phyloP scores from a whole-genome alignment of 306 rosid species.

The Malus orientalis region DNA sequence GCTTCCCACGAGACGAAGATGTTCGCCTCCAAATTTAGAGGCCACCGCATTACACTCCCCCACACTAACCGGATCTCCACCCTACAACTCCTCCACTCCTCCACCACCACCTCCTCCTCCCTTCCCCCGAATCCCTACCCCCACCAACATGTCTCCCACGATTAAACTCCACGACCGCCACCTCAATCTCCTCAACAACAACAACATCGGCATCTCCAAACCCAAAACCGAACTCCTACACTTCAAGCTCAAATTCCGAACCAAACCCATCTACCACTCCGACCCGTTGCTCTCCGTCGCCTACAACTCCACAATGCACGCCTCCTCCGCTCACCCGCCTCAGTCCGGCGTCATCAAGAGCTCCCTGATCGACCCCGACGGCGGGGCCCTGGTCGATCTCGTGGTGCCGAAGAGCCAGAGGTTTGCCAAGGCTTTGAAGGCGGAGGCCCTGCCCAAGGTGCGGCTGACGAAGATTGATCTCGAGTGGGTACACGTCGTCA shows the following conservation, averaged over 20 bases:
- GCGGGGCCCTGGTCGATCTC: slow-evolving; percentile 72
- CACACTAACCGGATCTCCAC: slow-evolving; percentile 28
- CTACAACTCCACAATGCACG: slow-evolving; percentile 34
- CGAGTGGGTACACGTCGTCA: slow-evolving; percentile 88
- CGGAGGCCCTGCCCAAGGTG: slow-evolving; percentile 53
- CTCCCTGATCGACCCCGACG: slow-evolving; percentile 87
- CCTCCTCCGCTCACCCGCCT: slow-evolving; percentile 3
- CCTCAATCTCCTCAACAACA: neutral
- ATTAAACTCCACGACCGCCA: slow-evolving; percentile 42
- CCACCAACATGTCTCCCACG: slow-evolving; percentile 46
- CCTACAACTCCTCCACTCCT: neutral
- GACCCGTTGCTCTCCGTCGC: slow-evolving; percentile 24
- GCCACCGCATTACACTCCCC: neutral
- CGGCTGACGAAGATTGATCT: slow-evolving; percentile 58
- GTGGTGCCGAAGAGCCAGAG: slow-evolving; percentile 55
- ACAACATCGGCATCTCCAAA: slow-evolving; percentile 13
- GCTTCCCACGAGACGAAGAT: slow-evolving; percentile 12
- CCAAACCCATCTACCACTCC: slow-evolving; percentile 40
- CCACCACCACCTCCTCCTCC: neutral
- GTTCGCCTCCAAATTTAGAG: slow-evolving; percentile 28
- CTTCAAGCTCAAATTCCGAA: slow-evolving; percentile 3
- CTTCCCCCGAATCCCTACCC: neutral
- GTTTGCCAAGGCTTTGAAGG: slow-evolving; percentile 36
- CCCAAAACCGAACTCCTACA: neutral
- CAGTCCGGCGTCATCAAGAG: slow-evolving; percentile 38